A percentile compares a stretch with the other conserved stretches of the same genome.
phyloP scores from a whole-genome alignment of 345 rosid genomes.

The Cardamine occulta region DNA sequence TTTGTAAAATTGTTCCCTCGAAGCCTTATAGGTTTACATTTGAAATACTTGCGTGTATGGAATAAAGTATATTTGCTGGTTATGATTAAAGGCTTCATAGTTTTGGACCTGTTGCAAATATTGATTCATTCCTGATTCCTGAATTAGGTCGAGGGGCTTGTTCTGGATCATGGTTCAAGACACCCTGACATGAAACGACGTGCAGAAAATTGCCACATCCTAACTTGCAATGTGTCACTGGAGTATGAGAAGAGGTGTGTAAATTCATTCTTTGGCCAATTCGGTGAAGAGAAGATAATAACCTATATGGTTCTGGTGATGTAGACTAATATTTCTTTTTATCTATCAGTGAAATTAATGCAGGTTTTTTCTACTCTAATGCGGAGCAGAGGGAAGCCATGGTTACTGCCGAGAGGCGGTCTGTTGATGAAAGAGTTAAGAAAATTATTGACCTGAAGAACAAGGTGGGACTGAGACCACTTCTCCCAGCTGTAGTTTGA shows the following conservation, averaged over 20 bases:
- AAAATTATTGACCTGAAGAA: slow-evolving; percentile 89
- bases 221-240: slow-evolving; percentile 94
- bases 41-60: neutral
- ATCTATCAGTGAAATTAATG: slow-evolving; percentile 78
- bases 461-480: slow-evolving; percentile 51
- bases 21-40: neutral
- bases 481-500: neutral
- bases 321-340: slow-evolving; percentile 16
- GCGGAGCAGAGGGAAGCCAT: slow-evolving; percentile 98
- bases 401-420: slow-evolving; percentile 93
- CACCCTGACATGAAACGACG: slow-evolving; percentile 99
- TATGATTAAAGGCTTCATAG: neutral
- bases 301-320: neutral
- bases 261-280: slow-evolving; percentile 7
- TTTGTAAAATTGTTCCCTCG: neutral
- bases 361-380: slow-evolving; percentile 97
- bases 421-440: slow-evolving; percentile 82
- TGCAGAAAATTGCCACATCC: slow-evolving; percentile 91
- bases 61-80: neutral
- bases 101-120: slow-evolving; percentile 17
- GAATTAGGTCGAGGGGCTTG: slow-evolving; percentile 97
- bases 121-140: slow-evolving; percentile 17
- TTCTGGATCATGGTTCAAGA: slow-evolving; percentile 98
- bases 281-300: neutral
- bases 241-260: slow-evolving; percentile 96